phyloP scores from a whole-genome alignment of 805 yeast genomes.

The Candida ficus region DNA sequence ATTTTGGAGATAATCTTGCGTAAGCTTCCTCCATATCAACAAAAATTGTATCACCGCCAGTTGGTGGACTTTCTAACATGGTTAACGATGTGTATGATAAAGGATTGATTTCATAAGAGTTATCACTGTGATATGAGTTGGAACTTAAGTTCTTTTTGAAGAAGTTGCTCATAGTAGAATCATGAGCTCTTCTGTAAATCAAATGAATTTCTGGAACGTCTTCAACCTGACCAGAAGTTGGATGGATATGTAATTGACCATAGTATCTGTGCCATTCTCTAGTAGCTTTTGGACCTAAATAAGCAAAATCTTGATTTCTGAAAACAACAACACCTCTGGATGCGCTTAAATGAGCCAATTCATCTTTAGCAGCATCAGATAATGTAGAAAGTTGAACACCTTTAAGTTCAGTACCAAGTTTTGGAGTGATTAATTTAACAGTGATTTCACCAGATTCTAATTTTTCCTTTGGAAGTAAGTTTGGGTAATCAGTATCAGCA shows the following conservation, averaged over 20 bases:
- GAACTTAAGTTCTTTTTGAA: slow-evolving; percentile 8
- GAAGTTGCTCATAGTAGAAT: slow-evolving; percentile 7
- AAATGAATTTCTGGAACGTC: slow-evolving; percentile 54
- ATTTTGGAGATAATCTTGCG: slow-evolving; percentile 45
- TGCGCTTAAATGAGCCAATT: slow-evolving; percentile 60
- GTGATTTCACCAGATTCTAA: slow-evolving; percentile 6
- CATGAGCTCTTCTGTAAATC: slow-evolving; percentile 31
- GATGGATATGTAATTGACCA: slow-evolving; percentile 68
- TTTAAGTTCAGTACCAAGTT: slow-evolving; percentile 55
- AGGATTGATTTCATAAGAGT: slow-evolving; percentile 52
- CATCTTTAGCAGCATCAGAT: slow-evolving; percentile 53
- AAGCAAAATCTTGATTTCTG: slow-evolving; percentile 58
- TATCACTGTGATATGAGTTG: slow-evolving; percentile 46
- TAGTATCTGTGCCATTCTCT: slow-evolving; percentile 54
- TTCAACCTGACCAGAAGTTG: slow-evolving; percentile 63
- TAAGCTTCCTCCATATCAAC: slow-evolving; percentile 50
- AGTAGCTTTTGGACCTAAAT: slow-evolving; percentile 40
- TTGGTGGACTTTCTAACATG: slow-evolving; percentile 42
- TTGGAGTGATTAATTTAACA: slow-evolving; percentile 44
- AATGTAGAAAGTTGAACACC: slow-evolving; percentile 55
- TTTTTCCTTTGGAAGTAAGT: slow-evolving; percentile 20
- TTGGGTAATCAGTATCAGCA: slow-evolving; percentile 20
- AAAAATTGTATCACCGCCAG: slow-evolving; percentile 54
- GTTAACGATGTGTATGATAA: slow-evolving; percentile 53
- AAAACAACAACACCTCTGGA: slow-evolving; percentile 61